Evolutionary conservation across 1,139 yeast genomes (phyloP).

Genomic region (Meyerozyma smithsonii): DNA sequence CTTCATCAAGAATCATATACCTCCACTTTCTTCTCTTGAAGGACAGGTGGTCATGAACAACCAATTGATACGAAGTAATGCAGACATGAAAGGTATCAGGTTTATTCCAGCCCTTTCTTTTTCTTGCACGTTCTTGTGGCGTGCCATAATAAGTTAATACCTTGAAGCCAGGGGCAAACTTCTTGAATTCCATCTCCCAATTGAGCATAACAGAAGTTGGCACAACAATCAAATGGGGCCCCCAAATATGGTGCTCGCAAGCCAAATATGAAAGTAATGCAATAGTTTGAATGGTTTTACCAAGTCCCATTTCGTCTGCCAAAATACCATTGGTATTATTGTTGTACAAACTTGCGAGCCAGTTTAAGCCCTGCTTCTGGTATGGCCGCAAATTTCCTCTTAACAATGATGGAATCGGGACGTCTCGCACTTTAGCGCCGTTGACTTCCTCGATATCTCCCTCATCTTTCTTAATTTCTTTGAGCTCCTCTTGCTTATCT

Average conservation of each 20-base stretch:
- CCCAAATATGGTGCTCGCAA: slow-evolving; percentile 93
- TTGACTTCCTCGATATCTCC: slow-evolving; percentile 32
- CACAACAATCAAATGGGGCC: slow-evolving; percentile 93
- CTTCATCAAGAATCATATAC: slow-evolving; percentile 96
- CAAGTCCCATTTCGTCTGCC: slow-evolving; percentile 99
- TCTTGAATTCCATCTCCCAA: slow-evolving; percentile 99
- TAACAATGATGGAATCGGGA: slow-evolving; percentile 60
- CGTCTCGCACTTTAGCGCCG: slow-evolving; percentile 58
- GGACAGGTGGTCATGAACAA: slow-evolving; percentile 92
- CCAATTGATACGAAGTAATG: slow-evolving; percentile 93
- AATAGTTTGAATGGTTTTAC: slow-evolving; percentile 95
- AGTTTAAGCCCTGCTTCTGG: slow-evolving; percentile 93
- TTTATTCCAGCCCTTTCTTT: slow-evolving; percentile 96
- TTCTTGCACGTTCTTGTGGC: slow-evolving; percentile 95
- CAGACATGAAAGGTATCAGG: slow-evolving; percentile 96
- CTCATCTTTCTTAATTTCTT: slow-evolving; percentile 7
- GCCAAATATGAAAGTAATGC: slow-evolving; percentile 84
- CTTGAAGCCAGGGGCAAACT: slow-evolving; percentile 97
- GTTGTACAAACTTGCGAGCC: slow-evolving; percentile 93
- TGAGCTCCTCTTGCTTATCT: slow-evolving; percentile 7
- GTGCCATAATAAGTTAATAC: slow-evolving; percentile 94
- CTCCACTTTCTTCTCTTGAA: slow-evolving; percentile 92
- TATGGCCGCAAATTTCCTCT: slow-evolving; percentile 85
- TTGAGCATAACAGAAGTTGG: slow-evolving; percentile 98
- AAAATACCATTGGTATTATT: slow-evolving; percentile 93